Base-by-base conservation (phyloP, 2,329 filamentous ascomycete species). In the Nothophoma quercina region DNA sequence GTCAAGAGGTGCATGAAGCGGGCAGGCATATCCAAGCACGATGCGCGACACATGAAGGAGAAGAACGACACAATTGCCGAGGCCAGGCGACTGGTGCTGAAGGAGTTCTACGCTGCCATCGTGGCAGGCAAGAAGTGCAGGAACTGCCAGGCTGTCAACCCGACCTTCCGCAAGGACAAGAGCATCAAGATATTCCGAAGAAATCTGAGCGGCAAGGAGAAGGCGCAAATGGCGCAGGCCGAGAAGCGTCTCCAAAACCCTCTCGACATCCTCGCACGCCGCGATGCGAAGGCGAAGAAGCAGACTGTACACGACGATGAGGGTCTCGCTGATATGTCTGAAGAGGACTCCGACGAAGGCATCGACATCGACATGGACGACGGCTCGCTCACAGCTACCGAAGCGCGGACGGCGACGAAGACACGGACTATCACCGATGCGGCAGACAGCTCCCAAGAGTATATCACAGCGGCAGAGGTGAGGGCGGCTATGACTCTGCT, bases 131-230 rank as follows among this genome's bases (percentile, higher is more conserved):
- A 87, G 64, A 84, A 84, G 66, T 99, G 95, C 76, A 80, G 79
- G 32, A 85, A 80, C 59, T 89, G 86, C 70, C 60, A 63, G 30
- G 65, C 89, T 22, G 58, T 73, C 28, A 73, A 70, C 45, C 93
- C 92, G 9, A 81, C 81, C 2, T 98, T 91, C 75, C 87, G 93
- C 64, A 97, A 96, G 73, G 93, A 99, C 67, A 84, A 89, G 34
- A 95, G 87, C 66, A 89, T 93, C 69, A 99, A 98, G 75, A 92
- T 99, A 46, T 99, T 98, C 74, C 88, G 93, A 70, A 95, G 90
- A 69, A 81, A 89, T 2, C 78, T 97, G 50, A 84, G 82, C 38
- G 76, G 82, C 38, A 96, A 96, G 73, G 87, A 95, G 28, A 86
- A 87, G 70, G 83, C 86, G 33, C 86, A 88, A 56, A 96, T 96